Base-by-base conservation (phyloP, 148 eudicot genomes). In the Tetragonia tetragonoides region DNA sequence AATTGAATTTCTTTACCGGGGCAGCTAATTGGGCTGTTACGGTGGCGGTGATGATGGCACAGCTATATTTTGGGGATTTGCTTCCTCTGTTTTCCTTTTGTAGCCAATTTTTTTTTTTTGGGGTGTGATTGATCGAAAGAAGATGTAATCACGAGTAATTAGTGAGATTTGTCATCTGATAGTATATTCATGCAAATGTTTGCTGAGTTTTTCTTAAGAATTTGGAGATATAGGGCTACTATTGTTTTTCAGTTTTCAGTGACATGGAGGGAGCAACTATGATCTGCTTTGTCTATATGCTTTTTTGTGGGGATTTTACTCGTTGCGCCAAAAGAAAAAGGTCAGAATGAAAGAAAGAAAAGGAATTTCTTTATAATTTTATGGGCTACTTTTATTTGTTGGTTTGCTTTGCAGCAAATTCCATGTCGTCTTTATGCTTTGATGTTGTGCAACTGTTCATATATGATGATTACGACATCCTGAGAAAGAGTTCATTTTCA, bases 41-140 rank as follows among this genome's bases (percentile, higher is more conserved):
- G 72, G 54, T 68, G 7, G 60, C 6, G 20, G 17, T 68, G 40
- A 49, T 70, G 41, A 72, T 72, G 10, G 23, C 20, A 42, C 11
- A 34, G 61, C 34, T 72, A 15, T 12, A 28, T 53, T 28, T 54
- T 3, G 42, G 44, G 46, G 11, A 20, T 53, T 66, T 24, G 34
- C 51, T 56, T 24, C 53, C 40, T 42, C 14, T 21, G 39, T 16
- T 34, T 16, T 16, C 20, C 21, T 64, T 34, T 20, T 8, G n/a
- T 44, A 15, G 7, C 24, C 64, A 46, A 16, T 44, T 5, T 66
- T 77, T 72, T 61, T n/a, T 40, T 18, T 10, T 11, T 18, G 10
- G 46, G 41, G 71, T 20, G 66, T 78, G 74, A 62, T 82, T 42
- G 41, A 60, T 77, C 74, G 75, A n/a, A 73, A 14, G 34, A 64